Evolutionary conservation across 2,329 filamentous ascomycete genomes (phyloP).

Genomic region (Zarea fungicola): DNA sequence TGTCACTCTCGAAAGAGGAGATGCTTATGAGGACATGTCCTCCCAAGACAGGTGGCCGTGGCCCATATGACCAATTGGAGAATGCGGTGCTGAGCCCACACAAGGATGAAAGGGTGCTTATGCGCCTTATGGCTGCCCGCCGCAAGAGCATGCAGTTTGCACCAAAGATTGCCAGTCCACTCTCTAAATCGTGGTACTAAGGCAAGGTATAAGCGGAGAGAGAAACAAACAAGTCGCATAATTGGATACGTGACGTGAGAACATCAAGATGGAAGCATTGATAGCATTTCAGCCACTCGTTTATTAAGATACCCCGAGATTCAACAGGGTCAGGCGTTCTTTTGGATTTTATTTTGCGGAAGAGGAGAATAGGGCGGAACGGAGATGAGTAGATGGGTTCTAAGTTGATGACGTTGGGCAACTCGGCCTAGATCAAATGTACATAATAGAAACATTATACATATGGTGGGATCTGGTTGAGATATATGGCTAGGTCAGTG

Average conservation of each 20-base stretch:
- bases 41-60: conserved; percentile 36
- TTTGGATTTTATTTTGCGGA: background rate
- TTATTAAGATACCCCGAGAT: conserved; percentile 4
- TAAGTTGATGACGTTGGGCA: background rate
- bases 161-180: conserved; percentile 67
- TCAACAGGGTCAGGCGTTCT: conserved; percentile 3
- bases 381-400: background rate
- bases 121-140: conserved; percentile 64
- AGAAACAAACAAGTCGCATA: background rate
- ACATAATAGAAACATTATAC: background rate
- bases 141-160: conserved; percentile 75
- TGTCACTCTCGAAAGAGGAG: conserved; percentile 29
- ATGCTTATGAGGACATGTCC: conserved; percentile 51
- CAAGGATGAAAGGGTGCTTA: conserved; percentile 53
- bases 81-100: conserved; percentile 41
- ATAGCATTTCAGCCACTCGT: conserved; percentile 11
- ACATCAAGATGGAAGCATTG: conserved; percentile 1
- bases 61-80: conserved; percentile 33
- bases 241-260: background rate
- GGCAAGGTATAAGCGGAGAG: conserved; percentile 22
- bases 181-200: conserved; percentile 50
- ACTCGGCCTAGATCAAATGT: background rate
- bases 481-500: background rate
- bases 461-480: too few relatives aligned
- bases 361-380: background rate